phyloP scores from a whole-genome alignment of 164 flowering plant genomes.

The Berberis vulgaris region DNA sequence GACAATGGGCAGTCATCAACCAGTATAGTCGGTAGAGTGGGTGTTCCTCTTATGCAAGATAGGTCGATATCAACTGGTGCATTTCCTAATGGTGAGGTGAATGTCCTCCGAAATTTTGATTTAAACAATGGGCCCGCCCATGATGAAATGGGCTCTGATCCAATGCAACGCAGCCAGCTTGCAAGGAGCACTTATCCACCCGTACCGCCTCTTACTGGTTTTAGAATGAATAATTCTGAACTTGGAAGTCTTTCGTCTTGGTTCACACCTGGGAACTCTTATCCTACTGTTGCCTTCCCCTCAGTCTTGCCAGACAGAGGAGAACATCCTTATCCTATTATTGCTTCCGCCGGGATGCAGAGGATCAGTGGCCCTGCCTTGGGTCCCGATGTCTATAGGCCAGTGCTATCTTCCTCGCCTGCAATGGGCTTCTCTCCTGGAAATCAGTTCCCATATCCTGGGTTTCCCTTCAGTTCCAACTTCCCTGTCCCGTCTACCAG shows the following conservation, averaged over 20 bases:
- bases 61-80: slow-evolving; percentile 27
- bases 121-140: slow-evolving; percentile 71
- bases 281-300: slow-evolving; percentile 46
- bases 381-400: slow-evolving; percentile 48
- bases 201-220: slow-evolving; percentile 31
- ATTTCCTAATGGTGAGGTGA: slow-evolving; percentile 36
- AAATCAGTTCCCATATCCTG: slow-evolving; percentile 49
- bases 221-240: slow-evolving; percentile 45
- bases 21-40: slow-evolving; percentile 26
- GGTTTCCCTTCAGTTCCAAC: slow-evolving; percentile 53
- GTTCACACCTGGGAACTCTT: slow-evolving; percentile 51
- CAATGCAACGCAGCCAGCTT: slow-evolving; percentile 27
- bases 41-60: slow-evolving; percentile 20
- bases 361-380: slow-evolving; percentile 43
- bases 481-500: slow-evolving; percentile 60
- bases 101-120: slow-evolving; percentile 59
- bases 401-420: slow-evolving; percentile 74
- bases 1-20: slow-evolving; percentile 40
- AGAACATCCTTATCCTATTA: slow-evolving; percentile 46
- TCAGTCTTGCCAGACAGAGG: slow-evolving; percentile 61
- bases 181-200: slow-evolving; percentile 24
- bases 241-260: slow-evolving; percentile 46
- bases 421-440: slow-evolving; percentile 45
- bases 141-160: slow-evolving; percentile 50
- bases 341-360: slow-evolving; percentile 42